These are phyloP conservation scores for Xylaria polymorpha DNA, from an alignment of 2,329 filamentous ascomycete species.

Conservation along the genomic window DNA sequence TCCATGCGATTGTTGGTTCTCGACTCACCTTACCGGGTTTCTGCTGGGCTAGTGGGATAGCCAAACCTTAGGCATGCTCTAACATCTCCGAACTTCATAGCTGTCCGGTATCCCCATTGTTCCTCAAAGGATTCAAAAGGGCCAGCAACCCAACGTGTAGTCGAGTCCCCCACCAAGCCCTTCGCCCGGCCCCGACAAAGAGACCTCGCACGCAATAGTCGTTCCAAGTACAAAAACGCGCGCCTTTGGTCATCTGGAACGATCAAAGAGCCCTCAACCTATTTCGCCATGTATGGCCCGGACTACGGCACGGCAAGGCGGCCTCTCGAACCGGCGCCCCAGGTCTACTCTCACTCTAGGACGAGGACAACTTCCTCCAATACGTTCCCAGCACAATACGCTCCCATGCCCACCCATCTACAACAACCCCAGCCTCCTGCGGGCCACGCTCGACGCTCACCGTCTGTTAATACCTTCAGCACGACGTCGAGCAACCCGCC, in stretches of 20 bases:
- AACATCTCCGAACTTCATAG: conserved; percentile 17
- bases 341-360: conserved; percentile 64
- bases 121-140: background rate
- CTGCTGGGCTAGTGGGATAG: conserved; percentile 2
- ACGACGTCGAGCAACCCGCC: conserved; percentile 76
- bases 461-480: conserved; percentile 75
- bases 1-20: conserved; percentile 10
- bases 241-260: conserved; percentile 31
- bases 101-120: conserved; percentile 14
- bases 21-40: conserved; percentile 1
- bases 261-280: conserved; percentile 29
- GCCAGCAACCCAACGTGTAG: conserved; percentile 4
- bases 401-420: conserved; percentile 49
- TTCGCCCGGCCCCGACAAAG: conserved; percentile 26
- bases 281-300: conserved; percentile 48
- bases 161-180: conserved; percentile 4
- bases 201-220: conserved; percentile 1
- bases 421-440: conserved; percentile 49
- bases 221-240: conserved; percentile 5
- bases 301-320: conserved; percentile 47
- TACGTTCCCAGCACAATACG: conserved; percentile 55
- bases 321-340: conserved; percentile 47
- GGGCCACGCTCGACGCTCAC: conserved; percentile 64
- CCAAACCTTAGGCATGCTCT: conserved; percentile 15
- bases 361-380: conserved; percentile 68